Base-by-base conservation (phyloP, 1,284 basidiomycete species). In the Boletus semigastroideus region DNA sequence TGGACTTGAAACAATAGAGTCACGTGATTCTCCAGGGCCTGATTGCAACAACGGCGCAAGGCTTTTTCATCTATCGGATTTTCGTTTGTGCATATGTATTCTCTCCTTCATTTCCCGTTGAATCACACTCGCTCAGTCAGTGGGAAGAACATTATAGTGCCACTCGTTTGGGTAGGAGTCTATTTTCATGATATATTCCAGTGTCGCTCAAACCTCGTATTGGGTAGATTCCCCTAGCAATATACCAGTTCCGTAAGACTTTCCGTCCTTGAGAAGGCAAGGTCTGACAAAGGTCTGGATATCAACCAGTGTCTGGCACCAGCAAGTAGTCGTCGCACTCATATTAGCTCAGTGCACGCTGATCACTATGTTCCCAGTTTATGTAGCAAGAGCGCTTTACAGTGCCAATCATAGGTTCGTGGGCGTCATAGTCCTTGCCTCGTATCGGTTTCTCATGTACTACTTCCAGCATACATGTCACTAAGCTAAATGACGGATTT, bases 11-110 rank as follows among this genome's bases (percentile, higher is more conserved):
- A 25, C 0, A 14, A 20, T 25, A 9, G 37, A 16, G 17, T 53
- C 10, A 63, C 37, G 11, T 6, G 4, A 14, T 14, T 11, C n/a
- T n/a, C n/a, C 28, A 62, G 58, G 12, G 6, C 1, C 7, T 53
- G 3, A 46, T 44, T 3, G 30, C 49, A 17, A 7, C 48, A 10
- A n/a, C 31, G 5, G 22, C 55, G 0, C 60, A 54, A 31, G 49
- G 47, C 5, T 58, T 58, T 46, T 54, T 59, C 13, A 38, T 58
- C 10, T 20, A 60, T 42, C 59, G 59, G n/a, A 47, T 59, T 17
- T 59, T 55, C 7, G 0, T 51, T 2, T 54, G 52, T 57, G 19
- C 22, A 49, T 59, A 19, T 42, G 13, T 4, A 11, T 17, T 10
- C 5, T 17, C n/a, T 36, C 22, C 5, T 17, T 17, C 17, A 38